phyloP scores from a whole-genome alignment of 1,139 yeast species.

The Suhomyces terraborum region DNA sequence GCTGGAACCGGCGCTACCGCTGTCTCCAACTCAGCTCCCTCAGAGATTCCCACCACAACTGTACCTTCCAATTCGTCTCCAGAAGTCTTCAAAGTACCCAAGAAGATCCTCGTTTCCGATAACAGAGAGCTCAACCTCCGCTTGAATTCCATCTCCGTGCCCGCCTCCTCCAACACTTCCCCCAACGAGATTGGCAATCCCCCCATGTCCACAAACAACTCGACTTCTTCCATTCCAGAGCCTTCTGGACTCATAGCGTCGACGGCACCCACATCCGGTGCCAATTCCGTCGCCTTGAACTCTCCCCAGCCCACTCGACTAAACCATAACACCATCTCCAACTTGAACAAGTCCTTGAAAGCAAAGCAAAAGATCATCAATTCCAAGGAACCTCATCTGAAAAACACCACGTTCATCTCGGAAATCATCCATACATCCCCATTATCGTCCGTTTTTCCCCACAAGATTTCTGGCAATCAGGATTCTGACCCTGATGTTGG shows the following conservation, averaged over 20 bases:
- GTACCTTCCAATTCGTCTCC: constrained; percentile 9
- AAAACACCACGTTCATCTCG: constrained; percentile 35
- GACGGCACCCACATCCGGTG: neutral
- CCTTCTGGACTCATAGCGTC: neutral
- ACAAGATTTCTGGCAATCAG: constrained; percentile 15
- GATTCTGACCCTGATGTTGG: constrained; percentile 1
- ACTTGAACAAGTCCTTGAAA: constrained; percentile 42
- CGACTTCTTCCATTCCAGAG: neutral
- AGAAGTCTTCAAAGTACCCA: constrained; percentile 22
- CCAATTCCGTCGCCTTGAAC: constrained; percentile 1
- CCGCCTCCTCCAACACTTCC: constrained; percentile 4
- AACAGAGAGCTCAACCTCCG: constrained; percentile 14
- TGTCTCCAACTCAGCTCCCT: neutral
- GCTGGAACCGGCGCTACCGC: neutral
- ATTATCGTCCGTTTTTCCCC: constrained; percentile 30
- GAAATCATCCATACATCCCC: constrained; percentile 43
- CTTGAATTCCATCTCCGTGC: constrained; percentile 9
- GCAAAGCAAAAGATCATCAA: constrained; percentile 45
- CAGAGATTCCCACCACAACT: neutral
- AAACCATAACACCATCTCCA: constrained; percentile 36
- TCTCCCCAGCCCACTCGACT: constrained; percentile 16
- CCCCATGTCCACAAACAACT: neutral
- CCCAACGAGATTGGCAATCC: constrained; percentile 5
- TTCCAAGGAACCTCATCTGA: constrained; percentile 41
- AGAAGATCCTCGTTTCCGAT: constrained; percentile 20